Percentiles rank a stretch among this genome's conserved stretches.
These are phyloP conservation scores for Daedalea quercina DNA, from an alignment of 768 basidiomycete genomes.

Conservation along the genomic window DNA sequence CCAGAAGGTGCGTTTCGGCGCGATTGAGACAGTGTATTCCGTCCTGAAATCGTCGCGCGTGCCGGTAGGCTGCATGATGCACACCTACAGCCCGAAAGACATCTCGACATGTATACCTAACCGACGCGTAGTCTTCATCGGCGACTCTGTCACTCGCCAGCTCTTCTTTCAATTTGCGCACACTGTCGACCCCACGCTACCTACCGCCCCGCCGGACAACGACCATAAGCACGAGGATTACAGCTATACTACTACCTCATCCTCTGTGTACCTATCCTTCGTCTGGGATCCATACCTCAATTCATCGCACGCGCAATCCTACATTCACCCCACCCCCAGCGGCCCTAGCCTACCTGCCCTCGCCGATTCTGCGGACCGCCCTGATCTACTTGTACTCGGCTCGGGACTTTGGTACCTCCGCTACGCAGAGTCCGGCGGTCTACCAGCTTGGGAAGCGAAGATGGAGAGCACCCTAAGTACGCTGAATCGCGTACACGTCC, in stretches of 20 bases:
- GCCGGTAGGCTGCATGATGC: constrained; percentile 69
- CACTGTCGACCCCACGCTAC: constrained; percentile 50
- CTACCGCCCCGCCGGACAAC: constrained; percentile 43
- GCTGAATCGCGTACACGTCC: constrained; percentile 29
- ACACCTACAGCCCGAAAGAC: constrained; percentile 53
- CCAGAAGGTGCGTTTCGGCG: constrained; percentile 59
- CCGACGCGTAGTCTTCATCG: constrained; percentile 66
- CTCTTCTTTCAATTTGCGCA: constrained; percentile 74
- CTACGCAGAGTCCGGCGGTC: constrained; percentile 68
- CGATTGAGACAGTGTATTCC: not conserved
- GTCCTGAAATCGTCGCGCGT: not conserved
- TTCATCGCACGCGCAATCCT: constrained; percentile 41
- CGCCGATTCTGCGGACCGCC: constrained; percentile 20
- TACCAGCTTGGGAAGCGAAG: constrained; percentile 71
- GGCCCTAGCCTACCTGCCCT: constrained; percentile 2
- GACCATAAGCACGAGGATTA: constrained; percentile 68
- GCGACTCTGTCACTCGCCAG: constrained; percentile 77
- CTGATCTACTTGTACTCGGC: constrained; percentile 75
- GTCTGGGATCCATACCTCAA: constrained; percentile 90
- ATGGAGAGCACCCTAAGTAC: constrained; percentile 59
- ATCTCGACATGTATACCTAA: constrained; percentile 48
- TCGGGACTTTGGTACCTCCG: constrained; percentile 89
- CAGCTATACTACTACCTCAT: constrained; percentile 32
- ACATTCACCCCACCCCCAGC: constrained; percentile 27
- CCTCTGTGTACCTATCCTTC: constrained; percentile 50